Evolutionary conservation across 306 rosid genomes (phyloP).

Genomic region (Phaseolus lunatus): DNA sequence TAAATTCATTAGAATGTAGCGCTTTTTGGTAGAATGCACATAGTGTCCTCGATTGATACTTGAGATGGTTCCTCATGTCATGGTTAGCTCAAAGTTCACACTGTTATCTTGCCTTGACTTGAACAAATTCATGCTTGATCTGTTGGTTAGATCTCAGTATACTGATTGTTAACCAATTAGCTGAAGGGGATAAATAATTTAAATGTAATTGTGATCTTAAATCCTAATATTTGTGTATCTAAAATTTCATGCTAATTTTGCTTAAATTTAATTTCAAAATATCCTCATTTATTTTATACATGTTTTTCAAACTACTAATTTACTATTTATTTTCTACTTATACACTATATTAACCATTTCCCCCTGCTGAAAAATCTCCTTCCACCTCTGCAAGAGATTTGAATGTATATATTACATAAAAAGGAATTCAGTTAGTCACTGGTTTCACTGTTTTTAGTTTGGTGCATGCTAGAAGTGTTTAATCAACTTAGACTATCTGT

Average conservation of each 20-base stretch:
- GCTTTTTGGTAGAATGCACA: constrained; percentile 24
- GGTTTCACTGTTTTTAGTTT: constrained; percentile 1
- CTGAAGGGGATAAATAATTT: neutral
- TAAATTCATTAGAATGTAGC: neutral
- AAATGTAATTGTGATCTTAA: neutral
- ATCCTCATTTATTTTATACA: constrained; percentile 14
- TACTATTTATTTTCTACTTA: neutral
- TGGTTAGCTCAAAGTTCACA: constrained; percentile 9
- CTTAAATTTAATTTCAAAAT: constrained; percentile 22
- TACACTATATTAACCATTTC: neutral
- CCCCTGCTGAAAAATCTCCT: neutral
- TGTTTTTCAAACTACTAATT: neutral
- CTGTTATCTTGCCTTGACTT: neutral
- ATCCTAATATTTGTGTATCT: neutral
- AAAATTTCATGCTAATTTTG: neutral
- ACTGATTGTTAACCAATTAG: neutral
- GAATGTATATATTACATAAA: neutral
- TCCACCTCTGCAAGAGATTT: neutral
- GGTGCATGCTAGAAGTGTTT: constrained; percentile 26
- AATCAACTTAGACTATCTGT: constrained; percentile 20
- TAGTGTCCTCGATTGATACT: constrained; percentile 3
- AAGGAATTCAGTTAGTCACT: constrained; percentile 6
- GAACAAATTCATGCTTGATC: constrained; percentile 10
- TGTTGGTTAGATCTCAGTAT: neutral
- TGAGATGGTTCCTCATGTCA: constrained; percentile 15